These are phyloP conservation scores for Phytophthora constricta DNA, from an alignment of 352 stramenopile genomes.

Conservation along the genomic window DNA sequence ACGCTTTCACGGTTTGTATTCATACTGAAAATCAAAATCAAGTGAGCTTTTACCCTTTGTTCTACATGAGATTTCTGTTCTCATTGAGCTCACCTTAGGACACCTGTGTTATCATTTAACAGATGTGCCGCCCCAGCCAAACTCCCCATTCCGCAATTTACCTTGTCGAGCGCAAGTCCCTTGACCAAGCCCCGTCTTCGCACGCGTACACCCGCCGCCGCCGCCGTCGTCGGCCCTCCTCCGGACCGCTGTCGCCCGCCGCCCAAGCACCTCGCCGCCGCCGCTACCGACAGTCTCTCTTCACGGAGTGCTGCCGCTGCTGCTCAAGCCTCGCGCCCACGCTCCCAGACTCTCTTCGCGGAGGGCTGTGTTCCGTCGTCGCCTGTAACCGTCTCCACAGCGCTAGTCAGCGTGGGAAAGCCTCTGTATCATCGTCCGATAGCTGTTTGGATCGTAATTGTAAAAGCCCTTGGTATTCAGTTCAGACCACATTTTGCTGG, in stretches of 20 bases:
- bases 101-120: constrained; percentile 32
- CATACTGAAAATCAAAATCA: constrained; percentile 38
- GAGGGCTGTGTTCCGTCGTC: no score
- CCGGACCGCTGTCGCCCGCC: not conserved
- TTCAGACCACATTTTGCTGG: not conserved
- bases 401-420: no score
- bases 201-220: not conserved
- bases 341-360: no score
- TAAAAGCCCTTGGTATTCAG: not conserved
- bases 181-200: not conserved
- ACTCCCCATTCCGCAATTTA: constrained; percentile 10
- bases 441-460: not conserved
- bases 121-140: constrained; percentile 28
- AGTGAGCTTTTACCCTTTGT: constrained; percentile 26
- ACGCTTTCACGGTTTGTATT: constrained; percentile 36
- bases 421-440: no score
- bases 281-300: not conserved
- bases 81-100: constrained; percentile 31
- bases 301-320: no score
- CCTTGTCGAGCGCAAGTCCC: not conserved
- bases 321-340: no score
- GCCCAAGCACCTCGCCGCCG: constrained; percentile 1
- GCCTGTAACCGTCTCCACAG: no score
- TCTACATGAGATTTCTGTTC: constrained; percentile 26
- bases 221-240: not conserved